These are phyloP conservation scores for Ilyonectria destructans DNA, from an alignment of 2,329 filamentous ascomycete species.

Conservation along the genomic window DNA sequence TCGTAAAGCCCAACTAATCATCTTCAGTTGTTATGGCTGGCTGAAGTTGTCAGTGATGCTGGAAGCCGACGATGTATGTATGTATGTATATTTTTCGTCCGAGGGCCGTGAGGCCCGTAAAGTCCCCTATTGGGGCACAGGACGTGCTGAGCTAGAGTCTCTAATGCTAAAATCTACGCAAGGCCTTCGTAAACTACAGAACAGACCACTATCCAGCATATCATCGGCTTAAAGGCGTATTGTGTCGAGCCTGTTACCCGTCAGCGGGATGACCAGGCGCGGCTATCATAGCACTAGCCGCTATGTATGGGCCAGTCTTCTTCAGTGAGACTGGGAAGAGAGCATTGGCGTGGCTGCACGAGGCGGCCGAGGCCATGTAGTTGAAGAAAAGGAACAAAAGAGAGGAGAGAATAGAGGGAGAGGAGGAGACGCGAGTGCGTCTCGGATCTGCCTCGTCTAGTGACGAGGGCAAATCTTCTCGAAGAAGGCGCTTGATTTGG, in stretches of 20 bases:
- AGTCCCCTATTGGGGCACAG: neutral
- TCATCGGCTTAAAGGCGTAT: slow-evolving; percentile 3
- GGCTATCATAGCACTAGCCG: slow-evolving; percentile 13
- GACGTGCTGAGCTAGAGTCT: neutral
- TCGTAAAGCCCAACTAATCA: neutral
- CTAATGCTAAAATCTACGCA: slow-evolving; percentile 23
- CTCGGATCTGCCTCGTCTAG: neutral
- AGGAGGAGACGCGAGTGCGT: slow-evolving; percentile 3
- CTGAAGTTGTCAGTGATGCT: no score
- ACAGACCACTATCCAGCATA: no score
- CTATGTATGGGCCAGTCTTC: neutral
- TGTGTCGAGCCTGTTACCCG: slow-evolving; percentile 22
- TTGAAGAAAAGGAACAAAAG: slow-evolving; percentile 17
- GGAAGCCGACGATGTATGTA: neutral
- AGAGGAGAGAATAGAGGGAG: neutral
- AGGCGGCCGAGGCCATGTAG: slow-evolving; percentile 15
- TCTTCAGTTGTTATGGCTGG: no score
- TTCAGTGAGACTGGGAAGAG: neutral
- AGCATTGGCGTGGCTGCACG: neutral
- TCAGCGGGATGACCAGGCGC: slow-evolving; percentile 25
- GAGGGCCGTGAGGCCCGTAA: no score
- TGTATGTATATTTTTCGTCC: no score
- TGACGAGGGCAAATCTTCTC: no score
- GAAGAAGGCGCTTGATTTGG: no score
- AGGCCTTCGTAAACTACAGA: slow-evolving; percentile 1